A percentile compares a stretch with the other conserved stretches of the same genome.
Evolutionary conservation across 306 rosid species (phyloP).

Genomic region (Sphenostylis stenocarpa): DNA sequence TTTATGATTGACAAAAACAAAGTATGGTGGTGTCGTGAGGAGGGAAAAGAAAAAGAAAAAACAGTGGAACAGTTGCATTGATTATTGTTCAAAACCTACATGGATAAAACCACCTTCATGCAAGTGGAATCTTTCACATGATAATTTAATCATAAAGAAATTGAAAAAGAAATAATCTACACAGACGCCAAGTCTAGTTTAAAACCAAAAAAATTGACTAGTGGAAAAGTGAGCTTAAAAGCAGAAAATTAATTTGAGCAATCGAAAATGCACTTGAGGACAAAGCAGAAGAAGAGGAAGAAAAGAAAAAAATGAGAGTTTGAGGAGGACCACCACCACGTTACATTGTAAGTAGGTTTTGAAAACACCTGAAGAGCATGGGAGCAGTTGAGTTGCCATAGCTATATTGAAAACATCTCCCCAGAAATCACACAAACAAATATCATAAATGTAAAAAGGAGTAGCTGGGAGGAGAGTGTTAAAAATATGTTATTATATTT

Average conservation of each 20-base stretch:
- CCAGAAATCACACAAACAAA: not conserved
- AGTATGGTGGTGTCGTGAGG: not conserved
- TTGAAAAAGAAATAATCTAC: not conserved
- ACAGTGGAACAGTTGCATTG: not conserved
- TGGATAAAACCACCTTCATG: not conserved
- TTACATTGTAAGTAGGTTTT: not conserved
- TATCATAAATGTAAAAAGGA: not conserved
- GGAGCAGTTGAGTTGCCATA: conserved; percentile 26
- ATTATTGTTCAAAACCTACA: not conserved
- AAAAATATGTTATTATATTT: not conserved
- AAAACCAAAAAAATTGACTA: not conserved
- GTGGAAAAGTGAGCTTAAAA: not conserved
- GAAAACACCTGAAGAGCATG: conserved; percentile 40
- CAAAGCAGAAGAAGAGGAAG: conserved; percentile 13
- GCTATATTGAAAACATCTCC: not conserved
- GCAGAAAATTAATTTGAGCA: not conserved
- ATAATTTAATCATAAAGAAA: not conserved
- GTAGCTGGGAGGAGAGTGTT: too few relatives aligned
- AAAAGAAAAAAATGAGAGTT: not conserved
- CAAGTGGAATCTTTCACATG: not conserved
- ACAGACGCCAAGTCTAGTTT: not conserved
- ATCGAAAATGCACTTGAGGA: not conserved
- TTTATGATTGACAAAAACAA: not conserved
- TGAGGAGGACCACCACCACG: conserved; percentile 28
- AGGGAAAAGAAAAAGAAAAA: not conserved